Evolutionary conservation across 2,329 filamentous ascomycete genomes (phyloP).

Genomic region (Trichophyton equinum): DNA sequence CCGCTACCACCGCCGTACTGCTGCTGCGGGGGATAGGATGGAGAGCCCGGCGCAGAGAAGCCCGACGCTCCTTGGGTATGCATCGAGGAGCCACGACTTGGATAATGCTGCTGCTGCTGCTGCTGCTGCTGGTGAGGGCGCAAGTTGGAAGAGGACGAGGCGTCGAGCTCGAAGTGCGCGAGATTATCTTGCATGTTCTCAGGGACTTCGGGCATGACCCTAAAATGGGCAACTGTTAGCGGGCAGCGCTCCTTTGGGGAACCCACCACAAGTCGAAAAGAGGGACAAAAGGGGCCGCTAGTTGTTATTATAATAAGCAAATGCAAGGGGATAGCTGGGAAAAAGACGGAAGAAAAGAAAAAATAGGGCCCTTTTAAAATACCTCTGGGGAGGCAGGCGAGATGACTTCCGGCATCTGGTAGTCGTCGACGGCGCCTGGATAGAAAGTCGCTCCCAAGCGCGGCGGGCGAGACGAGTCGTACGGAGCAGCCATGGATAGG

Average conservation of each 20-base stretch:
- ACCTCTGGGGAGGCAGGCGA: slow-evolving; percentile 61
- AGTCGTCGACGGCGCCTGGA: slow-evolving; percentile 55
- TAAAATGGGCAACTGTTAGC: slow-evolving; percentile 25
- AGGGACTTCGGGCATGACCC: slow-evolving; percentile 88
- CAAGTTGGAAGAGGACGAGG: slow-evolving; percentile 31
- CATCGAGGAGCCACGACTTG: slow-evolving; percentile 27
- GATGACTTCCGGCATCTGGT: slow-evolving; percentile 56
- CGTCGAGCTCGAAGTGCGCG: slow-evolving; percentile 77
- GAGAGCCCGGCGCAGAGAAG: slow-evolving; percentile 3
- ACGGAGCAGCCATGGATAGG: slow-evolving; percentile 24
- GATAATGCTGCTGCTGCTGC: slow-evolving; percentile 19
- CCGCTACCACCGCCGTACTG: background rate
- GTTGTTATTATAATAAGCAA: background rate
- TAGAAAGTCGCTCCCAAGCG: slow-evolving; percentile 51
- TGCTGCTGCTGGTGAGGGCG: slow-evolving; percentile 21
- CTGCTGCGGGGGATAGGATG: background rate
- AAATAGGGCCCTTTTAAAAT: slow-evolving; percentile 17
- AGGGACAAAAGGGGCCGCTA: background rate
- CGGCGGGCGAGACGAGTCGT: slow-evolving; percentile 29
- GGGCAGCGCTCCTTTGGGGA: background rate
- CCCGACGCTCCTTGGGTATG: slow-evolving; percentile 14
- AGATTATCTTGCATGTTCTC: slow-evolving; percentile 94
- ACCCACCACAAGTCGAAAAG: background rate
- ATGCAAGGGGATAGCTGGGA: background rate
- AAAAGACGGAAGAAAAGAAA: background rate